Base-by-base conservation (phyloP, 306 rosid genomes). In the Benincasa hispida region DNA sequence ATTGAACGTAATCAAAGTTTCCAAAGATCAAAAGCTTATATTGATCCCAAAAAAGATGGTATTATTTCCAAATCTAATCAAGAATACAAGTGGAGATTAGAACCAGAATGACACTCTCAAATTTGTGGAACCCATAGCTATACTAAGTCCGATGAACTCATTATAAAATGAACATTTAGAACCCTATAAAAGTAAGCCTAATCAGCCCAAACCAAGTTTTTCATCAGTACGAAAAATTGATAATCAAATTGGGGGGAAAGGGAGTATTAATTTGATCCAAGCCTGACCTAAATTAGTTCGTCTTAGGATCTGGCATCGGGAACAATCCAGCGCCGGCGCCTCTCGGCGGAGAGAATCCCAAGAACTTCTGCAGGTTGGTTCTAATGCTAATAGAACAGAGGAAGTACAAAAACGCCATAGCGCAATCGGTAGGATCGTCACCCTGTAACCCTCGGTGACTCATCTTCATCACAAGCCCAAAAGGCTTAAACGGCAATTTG, bases 291-390 rank as follows among this genome's bases (percentile, higher is more conserved):
- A 47, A 76, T 91, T 89, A 95, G 82, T 80, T 95, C 84, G 97
- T 90, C 84, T 95, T 95, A 14, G 92, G 93, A 78, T 95, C 97
- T n/a, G 99, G 98, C 88, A 95, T 77, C 57, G 99, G 99, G 81
- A 95, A 95, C 78, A 92, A 86, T 27, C 99, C 97, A 25, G 90
- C 83, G 21, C 91, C 54, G 19, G 98, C 87, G 73, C 99, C 98
- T 56, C 99, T 87, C 10, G 98, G 99, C 21, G 97, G 99, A 57
- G 97, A 83, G 75, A 92, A 95, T 21, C 99, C 98, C 80, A 95
- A 85, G 83, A 95, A 90, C 87, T 95, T 92, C 91, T 95, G 98
- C 85, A 95, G 77, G 89, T 95, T 95, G 53, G 98, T 92, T 45
- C 97, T 84, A 66, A 95, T 95, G 72, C 99, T 95, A 61, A 95